A percentile compares a stretch with the other conserved stretches of the same genome.
Conservation (phyloP, 345 rosid genomes). For the Brassica incana region DNA sequence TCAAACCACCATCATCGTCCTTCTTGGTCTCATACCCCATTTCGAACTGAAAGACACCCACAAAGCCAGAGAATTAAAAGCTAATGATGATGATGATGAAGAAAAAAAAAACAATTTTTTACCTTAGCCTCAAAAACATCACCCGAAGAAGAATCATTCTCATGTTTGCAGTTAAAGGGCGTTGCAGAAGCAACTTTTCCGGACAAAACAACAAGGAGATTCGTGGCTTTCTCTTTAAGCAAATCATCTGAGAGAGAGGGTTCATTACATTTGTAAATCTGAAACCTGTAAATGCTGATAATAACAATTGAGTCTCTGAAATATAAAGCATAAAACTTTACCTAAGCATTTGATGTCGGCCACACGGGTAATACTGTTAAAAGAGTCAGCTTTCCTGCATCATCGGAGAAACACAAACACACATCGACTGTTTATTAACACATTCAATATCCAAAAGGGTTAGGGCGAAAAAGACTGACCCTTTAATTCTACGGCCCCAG, state of each 20-base stretch:
- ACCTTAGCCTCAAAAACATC: background rate
- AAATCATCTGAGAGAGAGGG: conserved; percentile 1
- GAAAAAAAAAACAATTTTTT: background rate
- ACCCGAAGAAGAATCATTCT: background rate
- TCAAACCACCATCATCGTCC: too few species aligned
- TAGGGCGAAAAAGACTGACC: background rate
- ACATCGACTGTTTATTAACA: background rate
- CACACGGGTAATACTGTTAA: background rate
- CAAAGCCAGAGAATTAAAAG: background rate
- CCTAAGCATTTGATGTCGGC: background rate
- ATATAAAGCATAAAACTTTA: background rate
- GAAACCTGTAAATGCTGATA: background rate
- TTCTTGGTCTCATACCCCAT: too few species aligned
- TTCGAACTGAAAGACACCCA: too few species aligned
- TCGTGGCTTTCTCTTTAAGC: background rate
- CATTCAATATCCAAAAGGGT: background rate
- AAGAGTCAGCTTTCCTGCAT: conserved; percentile 1
- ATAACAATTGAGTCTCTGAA: background rate
- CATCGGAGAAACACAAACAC: background rate
- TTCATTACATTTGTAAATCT: background rate
- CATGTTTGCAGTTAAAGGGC: background rate
- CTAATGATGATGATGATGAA: background rate
- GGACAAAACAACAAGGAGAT: conserved; percentile 14
- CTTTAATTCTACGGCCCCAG: background rate
- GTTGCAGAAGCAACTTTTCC: conserved; percentile 18